A percentile compares a stretch with the other conserved stretches of the same genome.
Conservation (phyloP, 2,329 filamentous ascomycete genomes). For the Aspergillus ruber region DNA sequence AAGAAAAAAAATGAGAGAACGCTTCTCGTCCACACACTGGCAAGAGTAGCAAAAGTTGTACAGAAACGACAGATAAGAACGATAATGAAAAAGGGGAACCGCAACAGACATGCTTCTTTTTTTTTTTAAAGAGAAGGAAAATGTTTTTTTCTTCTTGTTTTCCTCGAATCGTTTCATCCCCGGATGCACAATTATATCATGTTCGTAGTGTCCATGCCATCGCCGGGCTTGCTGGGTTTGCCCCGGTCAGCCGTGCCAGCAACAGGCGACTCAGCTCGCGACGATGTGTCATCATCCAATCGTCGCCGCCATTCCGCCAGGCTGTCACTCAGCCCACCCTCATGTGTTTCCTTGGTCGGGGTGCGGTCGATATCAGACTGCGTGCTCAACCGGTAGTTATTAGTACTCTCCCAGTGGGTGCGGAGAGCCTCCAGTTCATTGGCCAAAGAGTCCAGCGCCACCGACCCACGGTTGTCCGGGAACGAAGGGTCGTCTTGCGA, state of each 20-base stretch:
- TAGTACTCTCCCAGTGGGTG: constrained; percentile 90
- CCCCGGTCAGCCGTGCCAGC: constrained; percentile 12
- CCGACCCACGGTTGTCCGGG: constrained; percentile 53
- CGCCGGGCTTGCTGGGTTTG: constrained; percentile 18
- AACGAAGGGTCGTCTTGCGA: constrained; percentile 36
- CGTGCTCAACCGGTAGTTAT: constrained; percentile 85
- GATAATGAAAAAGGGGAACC: too few species aligned
- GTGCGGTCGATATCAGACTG: constrained; percentile 76
- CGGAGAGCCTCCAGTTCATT: constrained; percentile 86
- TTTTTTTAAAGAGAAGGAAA: too few species aligned
- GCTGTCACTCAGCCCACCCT: constrained; percentile 56
- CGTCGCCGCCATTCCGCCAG: constrained; percentile 74
- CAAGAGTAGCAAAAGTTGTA: too few species aligned
- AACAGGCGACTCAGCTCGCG: constrained; percentile 20
- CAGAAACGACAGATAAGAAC: too few species aligned
- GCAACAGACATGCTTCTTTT: too few species aligned
- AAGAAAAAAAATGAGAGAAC: not conserved
- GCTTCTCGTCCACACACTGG: too few species aligned
- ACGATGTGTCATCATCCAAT: constrained; percentile 55
- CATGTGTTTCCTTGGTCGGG: constrained; percentile 39
- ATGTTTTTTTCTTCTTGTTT: too few species aligned
- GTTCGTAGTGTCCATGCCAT: constrained; percentile 20
- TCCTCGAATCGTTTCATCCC: too few species aligned
- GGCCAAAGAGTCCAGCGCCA: constrained; percentile 83
- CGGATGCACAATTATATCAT: constrained; percentile 25